phyloP scores from a whole-genome alignment of 2,329 filamentous ascomycete species.

The Diplodia intermedia region DNA sequence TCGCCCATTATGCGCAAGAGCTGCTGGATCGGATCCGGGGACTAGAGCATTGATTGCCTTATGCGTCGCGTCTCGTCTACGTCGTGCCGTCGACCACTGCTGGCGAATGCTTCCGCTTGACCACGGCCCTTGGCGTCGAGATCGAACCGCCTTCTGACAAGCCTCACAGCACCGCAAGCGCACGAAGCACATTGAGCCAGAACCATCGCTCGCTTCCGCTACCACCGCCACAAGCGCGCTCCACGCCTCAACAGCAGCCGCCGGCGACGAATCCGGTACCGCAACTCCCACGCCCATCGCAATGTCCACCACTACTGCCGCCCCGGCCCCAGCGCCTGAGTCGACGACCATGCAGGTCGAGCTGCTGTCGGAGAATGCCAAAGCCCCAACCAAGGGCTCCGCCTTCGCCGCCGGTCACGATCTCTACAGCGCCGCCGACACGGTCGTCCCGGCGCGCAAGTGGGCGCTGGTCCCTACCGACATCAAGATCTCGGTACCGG shows the following conservation, averaged over 20 bases:
- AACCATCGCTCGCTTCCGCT: conserved; percentile 40
- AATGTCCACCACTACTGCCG: conserved; percentile 36
- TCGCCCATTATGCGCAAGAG: not conserved
- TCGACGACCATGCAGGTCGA: conserved; percentile 74
- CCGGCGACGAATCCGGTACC: conserved; percentile 43
- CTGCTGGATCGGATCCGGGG: not conserved
- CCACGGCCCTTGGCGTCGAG: conserved; percentile 36
- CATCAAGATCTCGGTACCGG: conserved; percentile 87
- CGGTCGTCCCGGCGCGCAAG: conserved; percentile 78
- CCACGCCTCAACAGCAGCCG: conserved; percentile 36
- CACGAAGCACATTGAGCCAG: conserved; percentile 67
- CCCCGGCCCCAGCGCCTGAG: conserved; percentile 53
- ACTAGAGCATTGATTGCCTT: conserved; percentile 10
- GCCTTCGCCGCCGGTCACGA: conserved; percentile 94
- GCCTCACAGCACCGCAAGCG: conserved; percentile 80
- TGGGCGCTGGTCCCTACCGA: conserved; percentile 90
- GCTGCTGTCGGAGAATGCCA: conserved; percentile 81
- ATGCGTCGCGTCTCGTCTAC: not conserved
- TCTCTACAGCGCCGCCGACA: conserved; percentile 78
- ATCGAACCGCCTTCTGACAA: conserved; percentile 63
- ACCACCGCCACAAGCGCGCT: conserved; percentile 19
- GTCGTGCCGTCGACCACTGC: conserved; percentile 1
- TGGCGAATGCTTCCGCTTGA: conserved; percentile 11
- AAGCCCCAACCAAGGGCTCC: conserved; percentile 85
- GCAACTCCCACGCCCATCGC: conserved; percentile 46